phyloP scores from a whole-genome alignment of 2,329 filamentous ascomycete species.

The Botrytis paeoniae region DNA sequence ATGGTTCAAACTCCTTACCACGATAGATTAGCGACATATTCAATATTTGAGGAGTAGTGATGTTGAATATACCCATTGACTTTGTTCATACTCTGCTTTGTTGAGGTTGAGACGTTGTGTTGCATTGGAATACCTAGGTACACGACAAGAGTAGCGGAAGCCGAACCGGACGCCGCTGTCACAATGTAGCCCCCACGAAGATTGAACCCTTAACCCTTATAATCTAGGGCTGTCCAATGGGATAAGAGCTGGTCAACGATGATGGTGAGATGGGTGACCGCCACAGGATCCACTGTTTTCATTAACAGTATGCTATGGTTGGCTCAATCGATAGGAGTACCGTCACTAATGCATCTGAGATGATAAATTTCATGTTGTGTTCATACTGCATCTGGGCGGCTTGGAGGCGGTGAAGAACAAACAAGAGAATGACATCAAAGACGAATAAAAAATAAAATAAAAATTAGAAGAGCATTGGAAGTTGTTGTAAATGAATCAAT shows the following conservation, averaged over 20 bases:
- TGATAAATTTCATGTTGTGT: conserved; percentile 1
- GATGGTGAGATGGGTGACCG: conserved; percentile 3
- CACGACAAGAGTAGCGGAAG: background rate
- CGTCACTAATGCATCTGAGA: background rate
- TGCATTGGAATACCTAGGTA: background rate
- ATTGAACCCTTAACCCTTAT: background rate
- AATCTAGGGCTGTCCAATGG: background rate
- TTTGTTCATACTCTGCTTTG: background rate
- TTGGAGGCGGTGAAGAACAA: conserved; percentile 10
- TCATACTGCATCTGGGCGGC: background rate
- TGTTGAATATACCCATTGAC: background rate
- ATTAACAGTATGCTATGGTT: background rate
- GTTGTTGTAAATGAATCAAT: background rate
- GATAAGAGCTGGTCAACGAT: background rate
- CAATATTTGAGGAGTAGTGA: background rate
- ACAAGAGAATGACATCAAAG: conserved; percentile 4
- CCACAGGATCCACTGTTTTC: background rate
- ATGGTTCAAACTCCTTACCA: background rate
- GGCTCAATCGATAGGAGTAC: background rate
- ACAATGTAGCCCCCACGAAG: background rate
- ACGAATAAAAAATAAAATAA: background rate
- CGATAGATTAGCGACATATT: background rate
- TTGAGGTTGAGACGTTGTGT: conserved; percentile 14
- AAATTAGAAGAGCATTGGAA: background rate
- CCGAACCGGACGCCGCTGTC: background rate